Evolutionary conservation across 2,329 filamentous ascomycete genomes (phyloP).

Genomic region (Dendryphion nanum): DNA sequence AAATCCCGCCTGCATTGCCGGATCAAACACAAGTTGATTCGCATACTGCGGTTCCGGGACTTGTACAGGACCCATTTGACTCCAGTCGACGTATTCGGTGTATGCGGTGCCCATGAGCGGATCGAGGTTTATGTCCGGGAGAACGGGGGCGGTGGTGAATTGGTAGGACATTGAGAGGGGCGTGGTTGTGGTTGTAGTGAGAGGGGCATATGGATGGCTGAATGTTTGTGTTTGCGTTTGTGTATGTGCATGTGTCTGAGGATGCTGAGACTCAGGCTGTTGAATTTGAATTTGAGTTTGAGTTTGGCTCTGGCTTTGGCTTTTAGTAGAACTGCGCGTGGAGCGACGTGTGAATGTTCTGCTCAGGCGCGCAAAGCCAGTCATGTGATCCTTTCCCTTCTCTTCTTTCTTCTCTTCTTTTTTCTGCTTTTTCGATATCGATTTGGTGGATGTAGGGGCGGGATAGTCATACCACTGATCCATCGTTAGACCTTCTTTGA

Average conservation of each 20-base stretch:
- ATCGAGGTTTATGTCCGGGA: constrained; percentile 12
- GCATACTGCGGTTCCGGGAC: neutral
- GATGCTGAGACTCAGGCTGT: too few relatives aligned
- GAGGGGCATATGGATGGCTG: constrained; percentile 7
- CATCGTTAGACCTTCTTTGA: constrained; percentile 33
- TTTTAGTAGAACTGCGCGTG: constrained; percentile 2
- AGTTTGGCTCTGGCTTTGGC: neutral
- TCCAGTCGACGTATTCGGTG: neutral
- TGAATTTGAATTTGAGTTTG: too few relatives aligned
- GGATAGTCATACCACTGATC: constrained; percentile 18
- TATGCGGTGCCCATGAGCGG: constrained; percentile 7
- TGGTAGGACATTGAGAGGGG: neutral
- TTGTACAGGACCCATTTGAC: neutral
- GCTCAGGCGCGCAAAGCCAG: constrained; percentile 5
- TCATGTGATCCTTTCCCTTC: constrained; percentile 2
- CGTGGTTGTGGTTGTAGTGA: neutral
- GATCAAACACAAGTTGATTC: neutral
- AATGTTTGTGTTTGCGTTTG: constrained; percentile 1
- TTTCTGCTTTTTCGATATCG: neutral
- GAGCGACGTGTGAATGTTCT: constrained; percentile 5
- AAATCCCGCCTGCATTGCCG: neutral
- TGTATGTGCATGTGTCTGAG: constrained; percentile 1
- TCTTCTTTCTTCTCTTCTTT: constrained; percentile 6
- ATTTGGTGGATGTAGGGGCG: neutral
- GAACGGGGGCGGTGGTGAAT: constrained; percentile 4